Conservation (phyloP, 73 alveolate genomes). For the Paramecium biaurelia region DNA sequence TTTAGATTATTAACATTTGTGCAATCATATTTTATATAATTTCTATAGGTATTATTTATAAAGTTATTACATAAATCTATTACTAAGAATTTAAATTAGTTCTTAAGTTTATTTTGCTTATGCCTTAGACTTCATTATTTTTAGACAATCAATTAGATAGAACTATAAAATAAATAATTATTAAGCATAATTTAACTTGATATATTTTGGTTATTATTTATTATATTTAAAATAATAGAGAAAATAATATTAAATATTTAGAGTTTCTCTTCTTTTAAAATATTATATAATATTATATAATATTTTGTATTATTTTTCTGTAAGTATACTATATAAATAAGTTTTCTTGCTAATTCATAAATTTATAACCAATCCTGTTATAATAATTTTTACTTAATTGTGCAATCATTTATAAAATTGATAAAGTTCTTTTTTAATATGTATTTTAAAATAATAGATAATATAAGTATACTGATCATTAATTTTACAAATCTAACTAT, state of each 20-base stretch:
- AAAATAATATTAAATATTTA: no score
- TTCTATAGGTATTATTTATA: background rate
- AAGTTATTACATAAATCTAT: background rate
- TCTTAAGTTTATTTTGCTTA: background rate
- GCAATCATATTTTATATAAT: background rate
- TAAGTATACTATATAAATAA: no score
- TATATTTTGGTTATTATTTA: background rate
- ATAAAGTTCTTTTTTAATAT: no score
- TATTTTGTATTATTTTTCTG: no score
- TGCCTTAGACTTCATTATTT: slow-evolving; percentile 5
- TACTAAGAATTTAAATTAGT: background rate
- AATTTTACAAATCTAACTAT: background rate
- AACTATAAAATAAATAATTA: background rate
- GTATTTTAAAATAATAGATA: background rate
- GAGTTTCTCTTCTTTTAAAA: no score
- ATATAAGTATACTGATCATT: background rate
- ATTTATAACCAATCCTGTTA: no score
- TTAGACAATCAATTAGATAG: background rate
- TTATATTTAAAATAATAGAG: background rate
- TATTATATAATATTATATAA: no score
- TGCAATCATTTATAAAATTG: no score
- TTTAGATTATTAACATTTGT: slow-evolving; percentile 1
- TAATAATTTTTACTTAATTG: no score
- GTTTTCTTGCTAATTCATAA: no score
- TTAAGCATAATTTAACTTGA: slow-evolving; percentile 6